Evolutionary conservation across 2,329 filamentous ascomycete genomes (phyloP).

Genomic region (Aspergillus terreus): DNA sequence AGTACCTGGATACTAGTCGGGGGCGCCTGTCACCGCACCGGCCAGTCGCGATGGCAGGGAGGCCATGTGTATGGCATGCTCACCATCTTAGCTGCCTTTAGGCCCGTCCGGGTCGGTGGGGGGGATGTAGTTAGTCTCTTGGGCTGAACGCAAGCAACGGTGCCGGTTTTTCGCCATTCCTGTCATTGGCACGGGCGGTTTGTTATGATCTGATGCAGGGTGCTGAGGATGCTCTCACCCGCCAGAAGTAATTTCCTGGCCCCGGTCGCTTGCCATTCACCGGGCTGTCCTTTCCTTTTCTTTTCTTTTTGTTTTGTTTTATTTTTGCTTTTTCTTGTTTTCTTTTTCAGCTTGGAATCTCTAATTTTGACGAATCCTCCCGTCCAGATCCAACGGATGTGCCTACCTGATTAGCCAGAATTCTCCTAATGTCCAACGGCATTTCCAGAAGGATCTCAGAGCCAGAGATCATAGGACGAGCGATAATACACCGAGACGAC

Average conservation of each 20-base stretch:
- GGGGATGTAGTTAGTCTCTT: constrained; percentile 6
- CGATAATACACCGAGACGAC: not conserved
- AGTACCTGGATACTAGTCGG: not conserved
- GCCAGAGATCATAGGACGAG: not conserved
- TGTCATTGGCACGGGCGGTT: constrained; percentile 13
- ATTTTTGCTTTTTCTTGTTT: constrained; percentile 2
- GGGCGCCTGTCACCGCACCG: not conserved
- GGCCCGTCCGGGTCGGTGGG: constrained; percentile 10
- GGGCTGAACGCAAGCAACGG: constrained; percentile 17
- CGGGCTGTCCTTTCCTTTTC: constrained; percentile 8
- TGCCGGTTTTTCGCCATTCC: not conserved
- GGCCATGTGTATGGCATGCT: constrained; percentile 12
- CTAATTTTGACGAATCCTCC: no score
- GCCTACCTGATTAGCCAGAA: not conserved
- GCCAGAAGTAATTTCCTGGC: not conserved
- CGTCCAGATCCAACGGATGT: not conserved
- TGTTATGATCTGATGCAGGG: constrained; percentile 23
- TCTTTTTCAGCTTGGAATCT: not conserved
- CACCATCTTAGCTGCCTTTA: constrained; percentile 14
- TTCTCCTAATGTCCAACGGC: not conserved
- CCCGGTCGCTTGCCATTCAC: constrained; percentile 14
- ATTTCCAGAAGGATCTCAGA: not conserved
- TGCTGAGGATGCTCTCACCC: constrained; percentile 10
- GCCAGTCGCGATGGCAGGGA: constrained; percentile 2
- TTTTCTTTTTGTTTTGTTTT: constrained; percentile 8